Percentiles rank a stretch among this genome's conserved stretches.
Evolutionary conservation across 2,329 filamentous ascomycete genomes (phyloP).

Genomic region (Fusarium praegraminearum): DNA sequence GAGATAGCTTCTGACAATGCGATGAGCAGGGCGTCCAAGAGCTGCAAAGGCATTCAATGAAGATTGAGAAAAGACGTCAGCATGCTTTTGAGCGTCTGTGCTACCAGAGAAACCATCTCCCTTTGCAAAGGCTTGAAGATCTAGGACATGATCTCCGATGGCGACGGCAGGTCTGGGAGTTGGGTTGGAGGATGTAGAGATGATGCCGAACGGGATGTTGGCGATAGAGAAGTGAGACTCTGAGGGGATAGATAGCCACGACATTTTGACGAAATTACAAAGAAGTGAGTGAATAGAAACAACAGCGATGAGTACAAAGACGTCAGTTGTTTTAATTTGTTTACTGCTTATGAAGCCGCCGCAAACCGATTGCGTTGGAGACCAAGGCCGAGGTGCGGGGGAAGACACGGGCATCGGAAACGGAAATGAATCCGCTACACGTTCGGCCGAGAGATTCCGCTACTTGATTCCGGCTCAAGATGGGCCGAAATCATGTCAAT

Average conservation of each 20-base stretch:
- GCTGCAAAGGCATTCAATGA: slow-evolving; percentile 53
- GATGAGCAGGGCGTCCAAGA: slow-evolving; percentile 76
- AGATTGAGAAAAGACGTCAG: slow-evolving; percentile 44
- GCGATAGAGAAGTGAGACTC: slow-evolving; percentile 64
- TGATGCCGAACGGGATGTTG: slow-evolving; percentile 87
- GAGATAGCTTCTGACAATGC: slow-evolving; percentile 77
- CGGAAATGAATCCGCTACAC: slow-evolving; percentile 14
- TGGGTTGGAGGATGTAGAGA: slow-evolving; percentile 69
- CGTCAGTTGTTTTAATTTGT: slow-evolving; percentile 14
- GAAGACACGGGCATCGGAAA: neutral
- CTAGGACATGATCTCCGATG: slow-evolving; percentile 78
- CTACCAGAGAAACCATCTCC: slow-evolving; percentile 55
- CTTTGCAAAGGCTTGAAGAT: slow-evolving; percentile 72
- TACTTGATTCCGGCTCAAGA: slow-evolving; percentile 5
- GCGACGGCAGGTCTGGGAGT: slow-evolving; percentile 75
- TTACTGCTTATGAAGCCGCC: slow-evolving; percentile 29
- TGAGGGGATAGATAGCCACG: slow-evolving; percentile 51
- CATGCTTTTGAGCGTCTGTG: slow-evolving; percentile 45
- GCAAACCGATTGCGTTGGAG: slow-evolving; percentile 33
- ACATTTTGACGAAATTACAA: slow-evolving; percentile 30
- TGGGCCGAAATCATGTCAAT: neutral
- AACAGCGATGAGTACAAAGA: neutral
- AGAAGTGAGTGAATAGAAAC: neutral
- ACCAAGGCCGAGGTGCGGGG: slow-evolving; percentile 25
- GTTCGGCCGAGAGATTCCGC: slow-evolving; percentile 10